Base-by-base conservation (phyloP, 73 alveolate species). In the Paramecium caudatum region DNA sequence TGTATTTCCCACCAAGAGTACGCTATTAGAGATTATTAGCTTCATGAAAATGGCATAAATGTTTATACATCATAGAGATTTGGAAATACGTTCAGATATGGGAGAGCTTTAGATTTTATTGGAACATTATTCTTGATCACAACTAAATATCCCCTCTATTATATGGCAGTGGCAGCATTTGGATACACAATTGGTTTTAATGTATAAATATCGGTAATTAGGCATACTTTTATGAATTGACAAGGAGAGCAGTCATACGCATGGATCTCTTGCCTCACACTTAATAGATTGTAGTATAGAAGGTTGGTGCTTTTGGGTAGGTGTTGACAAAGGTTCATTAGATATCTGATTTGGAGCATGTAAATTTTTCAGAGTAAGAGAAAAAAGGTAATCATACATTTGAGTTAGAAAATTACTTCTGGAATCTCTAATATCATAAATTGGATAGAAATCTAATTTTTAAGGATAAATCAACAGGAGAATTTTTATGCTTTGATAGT, bases 241-340 rank as follows among this genome's bases (percentile, higher is more conserved):
- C 93, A n/a, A 86, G 93, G 65, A 86, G 93, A 86, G 36, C 68
- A 36, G 93, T 86, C 6, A 78, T 86, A 3, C 61, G 93, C 61
- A 86, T 86, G 93, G 93, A 86, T 47, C 36, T 86, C 10, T 78
- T 86, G 27, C 93, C 93, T 41, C 93, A 86, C 65, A 49, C 84
- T 27, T 55, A 86, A 62, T 62, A 62, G 33, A 86, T 86, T 16
- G 84, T 63, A 15, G 90, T 63, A 9, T 32, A 86, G 65, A 86
- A 78, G 45, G 36, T 86, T 12, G 93, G 87, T 12, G 93, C 90
- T 1, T 86, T 86, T 23, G 93, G 93, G 17, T 62, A 62, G 15
- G 63, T 86, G 69, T 36, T 62, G 16, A 86, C 93, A 1, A 62
- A 86, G 39, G 49, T 86, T 7, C 82, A 41, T 36, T 15, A 78